phyloP scores from a whole-genome alignment of 1,284 basidiomycete species.

The Phlebopus sp. region DNA sequence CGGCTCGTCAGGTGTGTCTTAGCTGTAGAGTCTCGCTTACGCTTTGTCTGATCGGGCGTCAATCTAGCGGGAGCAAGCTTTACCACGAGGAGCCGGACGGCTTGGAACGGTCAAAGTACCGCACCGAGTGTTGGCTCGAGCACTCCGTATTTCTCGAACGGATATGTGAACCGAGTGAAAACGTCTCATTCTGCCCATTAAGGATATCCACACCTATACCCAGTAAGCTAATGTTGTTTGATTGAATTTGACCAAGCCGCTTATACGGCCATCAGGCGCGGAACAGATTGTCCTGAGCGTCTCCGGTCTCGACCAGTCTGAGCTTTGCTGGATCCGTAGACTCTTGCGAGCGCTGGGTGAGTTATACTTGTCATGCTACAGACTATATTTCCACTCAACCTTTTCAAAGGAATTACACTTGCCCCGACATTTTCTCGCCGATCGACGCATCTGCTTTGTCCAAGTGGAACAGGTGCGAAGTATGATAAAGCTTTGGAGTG shows the following conservation, averaged over 20 bases:
- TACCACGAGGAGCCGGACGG: slow-evolving; percentile 51
- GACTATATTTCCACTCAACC: slow-evolving; percentile 1
- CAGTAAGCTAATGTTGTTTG: slow-evolving; percentile 35
- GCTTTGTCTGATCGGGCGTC: neutral
- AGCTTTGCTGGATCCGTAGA: slow-evolving; percentile 57
- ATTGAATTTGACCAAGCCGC: neutral
- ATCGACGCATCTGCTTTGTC: slow-evolving; percentile 73
- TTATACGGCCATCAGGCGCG: slow-evolving; percentile 39
- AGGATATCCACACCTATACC: slow-evolving; percentile 48
- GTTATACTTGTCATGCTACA: slow-evolving; percentile 10
- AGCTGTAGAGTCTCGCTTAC: neutral
- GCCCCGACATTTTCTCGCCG: slow-evolving; percentile 57
- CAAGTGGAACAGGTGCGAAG: slow-evolving; percentile 62
- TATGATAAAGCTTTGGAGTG: slow-evolving; percentile 73
- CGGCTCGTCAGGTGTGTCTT: slow-evolving; percentile 62
- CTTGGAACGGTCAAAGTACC: slow-evolving; percentile 47
- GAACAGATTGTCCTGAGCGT: slow-evolving; percentile 56
- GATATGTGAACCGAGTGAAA: slow-evolving; percentile 56
- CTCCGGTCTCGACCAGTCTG: slow-evolving; percentile 67
- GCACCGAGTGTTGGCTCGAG: slow-evolving; percentile 84
- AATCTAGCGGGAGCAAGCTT: slow-evolving; percentile 57
- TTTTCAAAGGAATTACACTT: slow-evolving; percentile 48
- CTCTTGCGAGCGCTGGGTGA: slow-evolving; percentile 64
- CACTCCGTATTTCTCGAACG: slow-evolving; percentile 67
- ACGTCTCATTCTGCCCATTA: slow-evolving; percentile 63